phyloP scores from a whole-genome alignment of 495 filamentous ascomycete genomes.

The Cetradonia linearis region DNA sequence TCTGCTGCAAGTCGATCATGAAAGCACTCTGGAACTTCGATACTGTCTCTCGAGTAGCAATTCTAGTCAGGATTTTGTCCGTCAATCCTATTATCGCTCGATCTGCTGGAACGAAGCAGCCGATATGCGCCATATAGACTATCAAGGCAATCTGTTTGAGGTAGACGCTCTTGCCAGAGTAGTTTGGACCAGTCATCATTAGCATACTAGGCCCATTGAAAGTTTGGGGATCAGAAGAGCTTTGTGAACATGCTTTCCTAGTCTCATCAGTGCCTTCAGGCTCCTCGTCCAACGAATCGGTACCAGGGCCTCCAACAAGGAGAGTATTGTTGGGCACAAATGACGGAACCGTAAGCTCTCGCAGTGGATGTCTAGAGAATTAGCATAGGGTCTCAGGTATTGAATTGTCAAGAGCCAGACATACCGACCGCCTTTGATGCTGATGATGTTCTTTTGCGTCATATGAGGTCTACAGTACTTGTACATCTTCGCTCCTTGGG shows the following conservation, averaged over 20 bases:
- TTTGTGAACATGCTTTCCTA: neutral
- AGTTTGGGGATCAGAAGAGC: neutral
- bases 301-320: conserved; percentile 53
- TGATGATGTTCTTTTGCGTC: conserved; percentile 59
- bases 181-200: conserved; percentile 86
- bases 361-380: conserved; percentile 60
- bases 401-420: conserved; percentile 11
- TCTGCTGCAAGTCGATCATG: conserved; percentile 84
- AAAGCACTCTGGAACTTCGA: conserved; percentile 84
- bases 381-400: neutral
- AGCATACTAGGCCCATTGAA: conserved; percentile 55
- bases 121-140: conserved; percentile 86
- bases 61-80: conserved; percentile 84
- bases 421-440: conserved; percentile 70
- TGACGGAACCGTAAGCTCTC: conserved; percentile 76
- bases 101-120: conserved; percentile 79
- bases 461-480: conserved; percentile 61
- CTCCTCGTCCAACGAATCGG: neutral
- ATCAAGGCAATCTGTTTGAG: conserved; percentile 89
- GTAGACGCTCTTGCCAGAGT: conserved; percentile 92
- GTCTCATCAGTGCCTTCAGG: neutral
- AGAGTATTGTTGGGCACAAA: conserved; percentile 77
- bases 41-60: conserved; percentile 78
- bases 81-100: conserved; percentile 74
- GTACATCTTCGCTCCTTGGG: conserved; percentile 67